These are phyloP conservation scores for Capronia epimyces DNA, from an alignment of 2,329 filamentous ascomycete species.

Conservation along the genomic window DNA sequence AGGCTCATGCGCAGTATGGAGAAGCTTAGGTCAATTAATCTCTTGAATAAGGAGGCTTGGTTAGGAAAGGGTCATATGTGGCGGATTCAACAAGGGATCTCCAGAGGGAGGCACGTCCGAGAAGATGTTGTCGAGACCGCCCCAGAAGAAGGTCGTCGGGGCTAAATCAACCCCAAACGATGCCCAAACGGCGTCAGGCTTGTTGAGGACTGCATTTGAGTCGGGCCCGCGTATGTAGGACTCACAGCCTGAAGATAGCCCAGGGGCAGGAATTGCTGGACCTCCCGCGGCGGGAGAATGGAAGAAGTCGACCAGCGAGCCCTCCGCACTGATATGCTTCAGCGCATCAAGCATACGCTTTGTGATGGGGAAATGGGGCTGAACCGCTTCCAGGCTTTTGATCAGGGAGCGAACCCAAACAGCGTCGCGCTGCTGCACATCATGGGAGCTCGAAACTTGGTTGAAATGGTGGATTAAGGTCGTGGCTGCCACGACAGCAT, in stretches of 20 bases:
- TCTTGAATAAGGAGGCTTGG: no score
- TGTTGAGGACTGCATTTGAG: neutral
- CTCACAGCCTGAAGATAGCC: no score
- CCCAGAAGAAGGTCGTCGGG: conserved; percentile 1
- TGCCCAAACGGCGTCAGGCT: neutral
- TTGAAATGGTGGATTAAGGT: neutral
- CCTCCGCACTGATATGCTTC: neutral
- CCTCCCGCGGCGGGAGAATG: neutral
- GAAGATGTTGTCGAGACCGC: neutral
- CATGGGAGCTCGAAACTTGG: neutral
- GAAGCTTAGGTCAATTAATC: no score
- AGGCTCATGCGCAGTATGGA: no score
- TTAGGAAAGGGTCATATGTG: no score
- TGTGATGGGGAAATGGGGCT: conserved; percentile 2
- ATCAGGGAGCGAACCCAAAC: conserved; percentile 1
- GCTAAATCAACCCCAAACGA: neutral
- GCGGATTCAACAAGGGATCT: no score
- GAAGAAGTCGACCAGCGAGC: neutral
- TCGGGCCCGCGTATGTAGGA: neutral
- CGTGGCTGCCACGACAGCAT: conserved; percentile 4
- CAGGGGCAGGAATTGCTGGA: neutral
- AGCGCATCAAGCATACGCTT: conserved; percentile 3
- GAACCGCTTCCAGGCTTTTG: conserved; percentile 2
- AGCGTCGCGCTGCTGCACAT: neutral
- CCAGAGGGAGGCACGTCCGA: neutral